Percentiles rank a stretch among this genome's conserved stretches.
Conservation (phyloP, 2,329 filamentous ascomycete genomes). For the Cladosporium sp. region DNA sequence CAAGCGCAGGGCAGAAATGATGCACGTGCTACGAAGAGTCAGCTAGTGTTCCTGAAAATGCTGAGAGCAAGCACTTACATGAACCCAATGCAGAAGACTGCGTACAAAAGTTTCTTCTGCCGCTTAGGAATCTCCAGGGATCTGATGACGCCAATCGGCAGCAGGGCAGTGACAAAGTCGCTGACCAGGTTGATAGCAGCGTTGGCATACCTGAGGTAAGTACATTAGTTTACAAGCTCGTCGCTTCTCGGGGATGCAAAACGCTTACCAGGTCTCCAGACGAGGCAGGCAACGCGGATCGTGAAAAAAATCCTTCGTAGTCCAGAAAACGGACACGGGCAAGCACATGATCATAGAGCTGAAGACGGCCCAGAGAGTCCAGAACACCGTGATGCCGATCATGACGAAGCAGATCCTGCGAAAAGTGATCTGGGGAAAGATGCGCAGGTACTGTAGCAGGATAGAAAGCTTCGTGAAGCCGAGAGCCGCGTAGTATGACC, state of each 20-base stretch:
- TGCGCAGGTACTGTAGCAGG: slow-evolving; percentile 42
- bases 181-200: slow-evolving; percentile 9
- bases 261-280: slow-evolving; percentile 5
- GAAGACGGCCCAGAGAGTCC: slow-evolving; percentile 12
- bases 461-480: slow-evolving; percentile 41
- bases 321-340: slow-evolving; percentile 11
- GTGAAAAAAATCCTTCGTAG: slow-evolving; percentile 4
- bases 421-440: slow-evolving; percentile 38
- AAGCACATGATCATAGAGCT: slow-evolving; percentile 12
- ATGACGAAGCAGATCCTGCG: slow-evolving; percentile 17
- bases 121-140: slow-evolving; percentile 29
- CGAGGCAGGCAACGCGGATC: slow-evolving; percentile 10
- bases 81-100: slow-evolving; percentile 31
- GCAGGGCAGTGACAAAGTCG: slow-evolving; percentile 14
- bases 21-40: slow-evolving; percentile 18
- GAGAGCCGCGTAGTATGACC: slow-evolving; percentile 34
- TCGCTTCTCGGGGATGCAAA: not conserved
- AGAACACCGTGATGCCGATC: slow-evolving; percentile 6
- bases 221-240: not conserved
- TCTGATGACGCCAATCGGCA: slow-evolving; percentile 30
- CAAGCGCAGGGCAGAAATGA: slow-evolving; percentile 28
- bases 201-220: slow-evolving; percentile 9
- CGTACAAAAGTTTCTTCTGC: slow-evolving; percentile 29
- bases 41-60: not conserved
- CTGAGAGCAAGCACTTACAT: not conserved